These are phyloP conservation scores for Insectozyma bohioensis DNA, from an alignment of 1,139 yeast genomes.

Conservation along the genomic window DNA sequence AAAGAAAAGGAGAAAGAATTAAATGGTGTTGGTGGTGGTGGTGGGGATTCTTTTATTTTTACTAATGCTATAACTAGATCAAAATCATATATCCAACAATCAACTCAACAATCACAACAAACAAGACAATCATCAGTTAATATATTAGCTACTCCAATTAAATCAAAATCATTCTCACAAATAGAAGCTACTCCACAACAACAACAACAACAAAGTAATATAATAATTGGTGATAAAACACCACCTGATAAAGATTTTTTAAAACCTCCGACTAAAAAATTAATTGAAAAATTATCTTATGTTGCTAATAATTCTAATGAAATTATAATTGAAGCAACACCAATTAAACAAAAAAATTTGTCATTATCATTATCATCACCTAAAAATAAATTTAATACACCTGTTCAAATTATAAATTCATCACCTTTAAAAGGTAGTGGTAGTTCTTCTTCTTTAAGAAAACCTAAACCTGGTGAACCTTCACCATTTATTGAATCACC, in stretches of 20 bases:
- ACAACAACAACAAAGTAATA: slow-evolving; percentile 12
- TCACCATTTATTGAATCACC: slow-evolving; percentile 30
- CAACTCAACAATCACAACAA: too few relatives aligned
- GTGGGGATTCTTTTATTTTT: slow-evolving; percentile 22
- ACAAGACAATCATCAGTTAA: too few relatives aligned
- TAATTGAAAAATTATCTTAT: slow-evolving; percentile 1
- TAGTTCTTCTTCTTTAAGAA: neutral
- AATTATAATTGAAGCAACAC: slow-evolving; percentile 9
- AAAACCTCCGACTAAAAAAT: slow-evolving; percentile 5
- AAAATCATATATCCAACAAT: slow-evolving; percentile 13
- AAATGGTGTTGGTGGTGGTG: neutral
- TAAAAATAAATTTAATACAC: slow-evolving; percentile 5
- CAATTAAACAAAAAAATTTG: slow-evolving; percentile 3
- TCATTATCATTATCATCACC: too few relatives aligned
- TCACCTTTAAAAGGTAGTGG: slow-evolving; percentile 24
- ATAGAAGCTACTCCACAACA: slow-evolving; percentile 27
- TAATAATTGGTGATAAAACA: slow-evolving; percentile 2
- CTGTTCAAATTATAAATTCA: slow-evolving; percentile 12
- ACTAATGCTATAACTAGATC: slow-evolving; percentile 27
- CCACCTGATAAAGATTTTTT: slow-evolving; percentile 8
- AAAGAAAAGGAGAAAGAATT: slow-evolving; percentile 2
- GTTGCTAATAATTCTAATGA: too few relatives aligned
- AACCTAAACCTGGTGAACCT: slow-evolving; percentile 37
- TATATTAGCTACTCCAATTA: slow-evolving; percentile 27
- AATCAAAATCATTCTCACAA: slow-evolving; percentile 23